These are phyloP conservation scores for Ceratobasidium sp. DNA, from an alignment of 1,284 basidiomycete genomes.

Conservation along the genomic window DNA sequence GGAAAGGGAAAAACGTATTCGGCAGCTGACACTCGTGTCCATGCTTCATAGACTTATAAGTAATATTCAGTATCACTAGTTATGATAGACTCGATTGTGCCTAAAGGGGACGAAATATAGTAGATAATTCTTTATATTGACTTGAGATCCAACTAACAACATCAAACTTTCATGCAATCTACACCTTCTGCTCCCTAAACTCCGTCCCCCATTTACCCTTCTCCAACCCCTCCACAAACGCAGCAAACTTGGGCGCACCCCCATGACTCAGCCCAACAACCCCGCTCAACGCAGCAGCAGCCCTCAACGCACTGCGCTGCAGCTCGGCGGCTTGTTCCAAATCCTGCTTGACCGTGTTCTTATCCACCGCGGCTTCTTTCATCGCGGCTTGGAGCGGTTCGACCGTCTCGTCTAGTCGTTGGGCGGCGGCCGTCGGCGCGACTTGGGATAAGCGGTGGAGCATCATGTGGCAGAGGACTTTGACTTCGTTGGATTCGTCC, in stretches of 20 bases:
- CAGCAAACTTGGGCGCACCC: conserved; percentile 78
- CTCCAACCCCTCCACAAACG: conserved; percentile 77
- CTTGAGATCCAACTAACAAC: too few relatives aligned
- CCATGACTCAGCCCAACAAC: conserved; percentile 63
- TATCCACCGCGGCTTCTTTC: conserved; percentile 90
- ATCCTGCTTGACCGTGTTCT: conserved; percentile 97
- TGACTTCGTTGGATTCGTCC: conserved; percentile 96
- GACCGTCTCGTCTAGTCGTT: conserved; percentile 88
- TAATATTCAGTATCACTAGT: too few relatives aligned
- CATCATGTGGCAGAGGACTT: conserved; percentile 96
- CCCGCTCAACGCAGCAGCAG: conserved; percentile 86
- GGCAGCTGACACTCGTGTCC: too few relatives aligned
- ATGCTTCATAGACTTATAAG: too few relatives aligned
- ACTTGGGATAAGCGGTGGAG: conserved; percentile 90
- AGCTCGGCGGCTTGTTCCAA: conserved; percentile 93
- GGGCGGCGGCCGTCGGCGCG: conserved; percentile 83
- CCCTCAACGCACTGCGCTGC: conserved; percentile 87
- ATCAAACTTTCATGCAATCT: conserved; percentile 7
- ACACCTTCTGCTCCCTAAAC: conserved; percentile 69
- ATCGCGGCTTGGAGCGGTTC: conserved; percentile 87
- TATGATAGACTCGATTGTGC: too few relatives aligned
- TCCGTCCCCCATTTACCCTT: conserved; percentile 76
- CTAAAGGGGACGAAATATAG: too few relatives aligned
- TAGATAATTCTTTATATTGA: too few relatives aligned
- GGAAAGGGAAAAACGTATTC: too few relatives aligned